These are phyloP conservation scores for Fonsecaea monophora DNA, from an alignment of 2,329 filamentous ascomycete species.

Conservation along the genomic window DNA sequence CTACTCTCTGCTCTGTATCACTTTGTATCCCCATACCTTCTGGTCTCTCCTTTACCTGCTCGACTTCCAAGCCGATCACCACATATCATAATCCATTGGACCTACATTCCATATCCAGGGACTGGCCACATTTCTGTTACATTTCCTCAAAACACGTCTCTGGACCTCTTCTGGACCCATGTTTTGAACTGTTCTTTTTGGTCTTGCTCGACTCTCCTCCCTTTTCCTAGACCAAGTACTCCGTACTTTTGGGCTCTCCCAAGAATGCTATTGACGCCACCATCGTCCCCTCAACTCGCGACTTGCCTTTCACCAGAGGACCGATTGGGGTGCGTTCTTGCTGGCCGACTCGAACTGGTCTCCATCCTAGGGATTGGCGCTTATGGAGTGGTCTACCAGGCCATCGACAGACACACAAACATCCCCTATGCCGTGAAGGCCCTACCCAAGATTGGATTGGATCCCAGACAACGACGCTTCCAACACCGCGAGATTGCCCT, in stretches of 20 bases:
- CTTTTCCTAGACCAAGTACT: conserved; percentile 40
- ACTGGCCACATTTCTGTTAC: conserved; percentile 32
- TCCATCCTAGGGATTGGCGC: conserved; percentile 89
- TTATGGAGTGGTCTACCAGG: conserved; percentile 94
- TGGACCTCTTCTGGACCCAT: conserved; percentile 39
- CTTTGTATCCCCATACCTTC: conserved; percentile 24
- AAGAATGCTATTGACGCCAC: conserved; percentile 56
- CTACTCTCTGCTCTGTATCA: conserved; percentile 15
- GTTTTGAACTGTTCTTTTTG: conserved; percentile 40
- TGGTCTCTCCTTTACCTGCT: conserved; percentile 21
- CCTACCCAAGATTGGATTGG: conserved; percentile 90
- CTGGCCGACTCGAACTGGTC: conserved; percentile 81
- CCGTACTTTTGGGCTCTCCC: conserved; percentile 49
- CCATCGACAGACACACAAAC: conserved; percentile 80
- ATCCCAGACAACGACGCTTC: conserved; percentile 84
- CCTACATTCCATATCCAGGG: conserved; percentile 15
- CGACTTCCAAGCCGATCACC: neutral
- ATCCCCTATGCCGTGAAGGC: conserved; percentile 94
- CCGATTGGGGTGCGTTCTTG: conserved; percentile 81
- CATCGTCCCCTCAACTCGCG: conserved; percentile 50
- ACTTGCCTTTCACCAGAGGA: conserved; percentile 76
- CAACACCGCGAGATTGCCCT: conserved; percentile 92
- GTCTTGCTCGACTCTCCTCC: conserved; percentile 36
- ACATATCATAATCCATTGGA: conserved; percentile 12
- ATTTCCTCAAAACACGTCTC: conserved; percentile 33